These are phyloP conservation scores for Trichoderma reesei DNA, from an alignment of 495 filamentous ascomycete species.

Conservation along the genomic window DNA sequence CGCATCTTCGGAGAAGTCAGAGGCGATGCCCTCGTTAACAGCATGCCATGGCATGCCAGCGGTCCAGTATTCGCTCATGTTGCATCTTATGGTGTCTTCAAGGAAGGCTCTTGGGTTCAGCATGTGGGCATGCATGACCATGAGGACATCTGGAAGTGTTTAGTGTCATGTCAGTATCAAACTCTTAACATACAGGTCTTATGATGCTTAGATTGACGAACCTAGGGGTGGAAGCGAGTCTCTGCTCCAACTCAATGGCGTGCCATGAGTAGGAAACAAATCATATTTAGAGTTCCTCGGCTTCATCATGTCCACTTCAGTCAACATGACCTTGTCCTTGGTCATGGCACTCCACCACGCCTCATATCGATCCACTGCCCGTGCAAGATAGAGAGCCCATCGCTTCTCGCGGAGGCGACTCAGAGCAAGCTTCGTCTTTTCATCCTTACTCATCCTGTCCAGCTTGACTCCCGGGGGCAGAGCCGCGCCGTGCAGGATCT, in stretches of 20 bases:
- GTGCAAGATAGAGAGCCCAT: slow-evolving; percentile 67
- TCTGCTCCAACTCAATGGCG: slow-evolving; percentile 19
- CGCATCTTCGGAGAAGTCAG: slow-evolving; percentile 50
- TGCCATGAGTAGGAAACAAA: slow-evolving; percentile 14
- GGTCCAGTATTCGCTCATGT: slow-evolving; percentile 49
- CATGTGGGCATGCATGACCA: slow-evolving; percentile 87
- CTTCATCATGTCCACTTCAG: slow-evolving; percentile 20
- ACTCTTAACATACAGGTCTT: slow-evolving; percentile 12
- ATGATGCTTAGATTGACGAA: slow-evolving; percentile 14
- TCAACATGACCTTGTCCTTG: slow-evolving; percentile 21
- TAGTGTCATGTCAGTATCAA: neutral
- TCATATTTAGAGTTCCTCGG: slow-evolving; percentile 15
- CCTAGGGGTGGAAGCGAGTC: slow-evolving; percentile 32
- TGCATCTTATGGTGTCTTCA: slow-evolving; percentile 64
- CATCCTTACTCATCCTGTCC: slow-evolving; percentile 12
- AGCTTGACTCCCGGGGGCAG: slow-evolving; percentile 12
- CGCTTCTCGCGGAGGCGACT: slow-evolving; percentile 62
- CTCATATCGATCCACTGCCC: slow-evolving; percentile 65
- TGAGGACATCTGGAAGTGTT: slow-evolving; percentile 54
- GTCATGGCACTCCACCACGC: slow-evolving; percentile 52
- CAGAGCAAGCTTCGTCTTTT: slow-evolving; percentile 25
- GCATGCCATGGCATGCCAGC: slow-evolving; percentile 63
- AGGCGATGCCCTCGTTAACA: slow-evolving; percentile 57
- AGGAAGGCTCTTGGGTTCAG: slow-evolving; percentile 70
- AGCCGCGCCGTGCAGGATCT: slow-evolving; percentile 15